Evolutionary conservation across 768 basidiomycete genomes (phyloP).

Genomic region (Boletus rubropictus): DNA sequence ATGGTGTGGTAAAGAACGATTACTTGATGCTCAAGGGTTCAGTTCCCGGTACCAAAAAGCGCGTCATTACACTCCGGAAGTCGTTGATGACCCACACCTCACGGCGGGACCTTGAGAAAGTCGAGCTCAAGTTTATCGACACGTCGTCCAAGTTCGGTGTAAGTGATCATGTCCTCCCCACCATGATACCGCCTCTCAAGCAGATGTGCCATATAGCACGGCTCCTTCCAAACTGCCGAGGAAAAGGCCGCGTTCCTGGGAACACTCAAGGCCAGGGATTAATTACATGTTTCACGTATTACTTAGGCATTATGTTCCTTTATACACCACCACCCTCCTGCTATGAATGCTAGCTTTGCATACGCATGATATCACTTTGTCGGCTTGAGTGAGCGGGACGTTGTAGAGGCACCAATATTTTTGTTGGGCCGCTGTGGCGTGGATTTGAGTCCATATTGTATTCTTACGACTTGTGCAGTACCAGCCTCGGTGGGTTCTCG

Average conservation of each 20-base stretch:
- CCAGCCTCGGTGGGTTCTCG: constrained; percentile 41
- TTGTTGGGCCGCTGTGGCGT: not conserved
- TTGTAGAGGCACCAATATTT: not conserved
- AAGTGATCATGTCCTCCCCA: constrained; percentile 31
- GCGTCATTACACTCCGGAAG: constrained; percentile 95
- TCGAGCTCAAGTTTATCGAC: constrained; percentile 97
- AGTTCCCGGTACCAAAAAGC: constrained; percentile 94
- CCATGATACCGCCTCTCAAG: not conserved
- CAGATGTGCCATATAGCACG: constrained; percentile 52
- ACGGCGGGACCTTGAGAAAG: constrained; percentile 95
- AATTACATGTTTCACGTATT: constrained; percentile 39
- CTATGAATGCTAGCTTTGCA: constrained; percentile 34
- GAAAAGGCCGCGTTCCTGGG: constrained; percentile 96
- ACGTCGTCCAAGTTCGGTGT: constrained; percentile 97
- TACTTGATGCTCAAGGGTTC: constrained; percentile 96
- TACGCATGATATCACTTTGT: constrained; percentile 1
- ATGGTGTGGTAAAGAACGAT: constrained; percentile 98
- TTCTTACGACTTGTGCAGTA: constrained; percentile 16
- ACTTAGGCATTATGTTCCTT: constrained; percentile 34
- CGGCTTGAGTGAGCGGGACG: not conserved
- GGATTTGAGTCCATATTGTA: not conserved
- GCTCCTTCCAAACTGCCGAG: constrained; percentile 93
- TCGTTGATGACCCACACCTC: constrained; percentile 95
- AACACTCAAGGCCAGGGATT: constrained; percentile 80
- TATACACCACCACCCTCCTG: constrained; percentile 34